Evolutionary conservation across 2,329 filamentous ascomycete genomes (phyloP).

Genomic region (Cordyceps cateniannulata): DNA sequence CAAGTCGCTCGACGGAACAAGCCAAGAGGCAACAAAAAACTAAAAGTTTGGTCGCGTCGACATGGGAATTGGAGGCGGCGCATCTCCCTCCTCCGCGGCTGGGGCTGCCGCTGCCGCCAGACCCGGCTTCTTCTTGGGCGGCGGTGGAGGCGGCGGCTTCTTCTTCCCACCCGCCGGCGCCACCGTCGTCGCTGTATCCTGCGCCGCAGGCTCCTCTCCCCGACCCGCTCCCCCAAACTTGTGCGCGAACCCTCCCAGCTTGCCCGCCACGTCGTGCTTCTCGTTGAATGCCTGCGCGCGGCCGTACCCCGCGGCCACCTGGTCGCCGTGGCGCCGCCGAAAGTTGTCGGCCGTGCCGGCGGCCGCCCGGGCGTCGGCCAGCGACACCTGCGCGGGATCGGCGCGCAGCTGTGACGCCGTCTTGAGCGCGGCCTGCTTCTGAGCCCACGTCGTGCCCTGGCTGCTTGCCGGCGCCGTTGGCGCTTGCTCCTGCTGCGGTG

Average conservation of each 20-base stretch:
- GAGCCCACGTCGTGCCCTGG: slow-evolving; percentile 55
- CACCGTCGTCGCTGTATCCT: background rate
- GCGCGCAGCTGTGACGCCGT: slow-evolving; percentile 55
- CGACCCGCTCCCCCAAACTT: slow-evolving; percentile 12
- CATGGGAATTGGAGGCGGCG: slow-evolving; percentile 47
- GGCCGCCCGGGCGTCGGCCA: slow-evolving; percentile 51
- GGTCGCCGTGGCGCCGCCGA: slow-evolving; percentile 62
- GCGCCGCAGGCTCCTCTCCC: background rate
- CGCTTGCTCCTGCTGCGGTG: slow-evolving; percentile 10
- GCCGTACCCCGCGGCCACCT: slow-evolving; percentile 54
- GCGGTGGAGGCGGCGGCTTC: slow-evolving; percentile 50
- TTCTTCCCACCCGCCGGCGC: slow-evolving; percentile 13
- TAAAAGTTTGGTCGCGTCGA: slow-evolving; percentile 43
- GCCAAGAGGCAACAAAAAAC: background rate
- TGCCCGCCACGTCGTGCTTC: slow-evolving; percentile 50
- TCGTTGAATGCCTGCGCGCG: slow-evolving; percentile 52
- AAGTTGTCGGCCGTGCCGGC: slow-evolving; percentile 62
- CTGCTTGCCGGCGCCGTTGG: slow-evolving; percentile 20
- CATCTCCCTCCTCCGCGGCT: slow-evolving; percentile 23
- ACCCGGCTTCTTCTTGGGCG: slow-evolving; percentile 45
- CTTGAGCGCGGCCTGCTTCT: slow-evolving; percentile 57
- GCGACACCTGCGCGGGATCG: slow-evolving; percentile 54
- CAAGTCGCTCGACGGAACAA: too few relatives aligned
- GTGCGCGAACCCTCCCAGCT: slow-evolving; percentile 24
- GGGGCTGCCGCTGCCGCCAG: slow-evolving; percentile 20